Base-by-base conservation (phyloP, 345 rosid genomes). In the Camelina sativa region DNA sequence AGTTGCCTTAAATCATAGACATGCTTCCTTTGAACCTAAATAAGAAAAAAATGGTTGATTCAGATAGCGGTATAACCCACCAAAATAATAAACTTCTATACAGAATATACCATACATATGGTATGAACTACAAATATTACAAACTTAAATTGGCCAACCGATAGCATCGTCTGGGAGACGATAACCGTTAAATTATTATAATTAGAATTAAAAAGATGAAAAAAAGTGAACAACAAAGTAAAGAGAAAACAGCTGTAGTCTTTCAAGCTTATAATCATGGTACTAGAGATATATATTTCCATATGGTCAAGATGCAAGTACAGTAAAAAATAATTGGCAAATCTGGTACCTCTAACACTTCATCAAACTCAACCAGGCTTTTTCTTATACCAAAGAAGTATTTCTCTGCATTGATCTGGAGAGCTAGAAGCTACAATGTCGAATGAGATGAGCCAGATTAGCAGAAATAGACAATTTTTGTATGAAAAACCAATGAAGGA, bases 291-390 rank as follows among this genome's bases (percentile, higher is more conserved):
- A 43, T 30, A 13, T 53, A 40, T 43, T 35, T 34, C 15, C 13
- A 64, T 32, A 25, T 25, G 32, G 72, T 35, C 17, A 5, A 48
- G 54, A 60, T 25, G 67, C 48, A 41, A 46, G 30, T 76, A 6
- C 69, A 22, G 41, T 61, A 43, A 62, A 54, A 17, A 17, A 28
- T 68, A 43, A 32, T 51, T 41, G 41, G 50, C 52, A 44, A 34
- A 25, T 48, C 15, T 48, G 38, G 37, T 87, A 91, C 98, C 94
- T 93, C 97, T 78, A 93, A 69, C 54, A 93, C 98, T 87, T 93
- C 98, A 76, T 93, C 98, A 75, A 93, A 93, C 82, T 89, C 98
- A 47, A 91, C 98, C 59, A 93, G 86, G 90, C 91, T 86, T 83
- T 93, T 93, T 77, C 98, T 89, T 75, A 89, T 84, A 73, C 90